Conservation (phyloP, 2,329 filamentous ascomycete genomes). For the Apiospora marii region DNA sequence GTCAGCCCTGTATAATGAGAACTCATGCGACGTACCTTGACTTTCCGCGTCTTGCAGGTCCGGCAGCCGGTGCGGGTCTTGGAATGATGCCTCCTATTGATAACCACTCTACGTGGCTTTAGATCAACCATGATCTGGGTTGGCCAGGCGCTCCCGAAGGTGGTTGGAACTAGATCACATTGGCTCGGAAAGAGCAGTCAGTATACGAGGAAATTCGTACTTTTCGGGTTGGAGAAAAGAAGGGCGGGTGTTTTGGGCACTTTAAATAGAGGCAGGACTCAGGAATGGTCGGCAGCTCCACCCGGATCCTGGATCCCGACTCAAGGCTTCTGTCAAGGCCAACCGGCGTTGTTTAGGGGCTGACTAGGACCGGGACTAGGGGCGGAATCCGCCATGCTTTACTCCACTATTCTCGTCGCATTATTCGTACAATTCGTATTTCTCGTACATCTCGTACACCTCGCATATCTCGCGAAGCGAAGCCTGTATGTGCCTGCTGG, state of each 20-base stretch:
- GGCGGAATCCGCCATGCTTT: neutral
- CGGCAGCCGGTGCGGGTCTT: conserved; percentile 27
- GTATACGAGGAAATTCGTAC: neutral
- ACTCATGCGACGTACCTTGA: conserved; percentile 6
- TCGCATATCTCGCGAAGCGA: neutral
- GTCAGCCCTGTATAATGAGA: neutral
- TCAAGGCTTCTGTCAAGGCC: neutral
- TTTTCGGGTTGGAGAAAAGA: conserved; percentile 1
- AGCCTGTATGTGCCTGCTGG: too few species aligned
- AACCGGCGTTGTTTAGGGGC: neutral
- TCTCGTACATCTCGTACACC: neutral
- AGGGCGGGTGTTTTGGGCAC: neutral
- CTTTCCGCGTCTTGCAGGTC: conserved; percentile 32
- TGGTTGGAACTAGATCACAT: neutral
- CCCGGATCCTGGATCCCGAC: neutral
- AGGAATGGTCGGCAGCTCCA: too few species aligned
- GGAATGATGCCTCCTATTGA: conserved; percentile 13
- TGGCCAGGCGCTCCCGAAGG: neutral
- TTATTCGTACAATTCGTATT: neutral
- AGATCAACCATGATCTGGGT: neutral
- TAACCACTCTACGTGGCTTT: neutral
- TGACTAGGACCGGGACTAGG: neutral
- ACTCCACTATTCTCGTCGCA: neutral
- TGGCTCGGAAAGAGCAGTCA: neutral
- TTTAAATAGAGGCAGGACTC: neutral